Evolutionary conservation across 2,329 filamentous ascomycete genomes (phyloP), one percentile per base, ranked within the genome.

Genomic region (Aspergillus udagawae): DNA sequence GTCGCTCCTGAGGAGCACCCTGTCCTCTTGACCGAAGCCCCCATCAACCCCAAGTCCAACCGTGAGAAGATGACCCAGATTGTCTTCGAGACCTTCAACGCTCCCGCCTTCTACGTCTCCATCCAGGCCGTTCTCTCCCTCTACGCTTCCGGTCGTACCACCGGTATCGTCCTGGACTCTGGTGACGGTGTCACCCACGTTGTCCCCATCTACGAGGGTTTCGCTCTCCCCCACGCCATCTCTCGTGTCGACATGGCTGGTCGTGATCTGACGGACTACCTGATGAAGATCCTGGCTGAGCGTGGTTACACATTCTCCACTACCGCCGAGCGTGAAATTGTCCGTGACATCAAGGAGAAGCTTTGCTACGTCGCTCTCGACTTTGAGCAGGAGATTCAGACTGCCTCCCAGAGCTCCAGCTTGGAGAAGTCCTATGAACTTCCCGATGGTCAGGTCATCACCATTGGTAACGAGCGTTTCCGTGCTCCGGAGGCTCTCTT

Each of bases 51-150:
- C 80, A 97, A 97, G 88, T 96, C 91, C 85, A 99, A 99, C 87
- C 91, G 94, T 88, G 94, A 99, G 87, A 99, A 99, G 92, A 99
- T 99, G 94, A 97, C 94, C 72, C 94, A 99, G 85, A 99, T 99
- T 69, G 92, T 99, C 80, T 99, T 99, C 85, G 94, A 99, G 88
- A 99, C 94, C 73, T 99, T 99, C 89, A 97, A 99, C 85, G 93
- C 94, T 74, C 94, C 94, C 71, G 94, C 94, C 72, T 97, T 99
- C 88, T 99, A 99, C 87, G 94, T 99, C 85, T 97, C 94, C 76
- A 99, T 99, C 81, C 93, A 97, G 87, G 94, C 94, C 78, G 94
- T 99, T 67, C 87, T 99, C 73, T 99, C 94, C 66, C 90, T 99
- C 79, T 99, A 99, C 84, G 94, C 94, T 74, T 99, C 94, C 75